Percentiles rank a stretch among this genome's conserved stretches.
phyloP scores from a whole-genome alignment of 257 asterid genomes.

The Plantago elongata region DNA sequence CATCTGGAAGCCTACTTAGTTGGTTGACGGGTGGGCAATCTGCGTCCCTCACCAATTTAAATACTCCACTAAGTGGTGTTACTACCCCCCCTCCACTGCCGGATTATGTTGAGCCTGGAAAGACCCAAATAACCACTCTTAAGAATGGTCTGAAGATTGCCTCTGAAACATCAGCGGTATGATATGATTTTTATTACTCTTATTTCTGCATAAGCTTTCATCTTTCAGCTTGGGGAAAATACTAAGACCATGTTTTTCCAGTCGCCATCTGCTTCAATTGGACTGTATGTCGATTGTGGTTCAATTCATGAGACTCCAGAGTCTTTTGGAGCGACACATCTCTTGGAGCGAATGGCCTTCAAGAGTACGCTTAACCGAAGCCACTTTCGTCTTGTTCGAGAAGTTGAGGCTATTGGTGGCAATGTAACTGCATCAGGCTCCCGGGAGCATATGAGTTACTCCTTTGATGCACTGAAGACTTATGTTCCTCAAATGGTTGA shows the following conservation, averaged over 20 bases:
- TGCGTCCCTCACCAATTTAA: slow-evolving; percentile 63
- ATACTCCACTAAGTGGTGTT: slow-evolving; percentile 69
- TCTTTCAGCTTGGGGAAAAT: slow-evolving; percentile 8
- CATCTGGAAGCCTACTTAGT: slow-evolving; percentile 60
- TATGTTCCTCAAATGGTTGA: slow-evolving; percentile 90
- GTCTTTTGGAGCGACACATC: slow-evolving; percentile 76
- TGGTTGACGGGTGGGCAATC: slow-evolving; percentile 64
- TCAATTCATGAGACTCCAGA: slow-evolving; percentile 77
- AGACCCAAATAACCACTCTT: slow-evolving; percentile 69
- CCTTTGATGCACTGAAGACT: slow-evolving; percentile 70
- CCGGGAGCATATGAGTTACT: slow-evolving; percentile 78
- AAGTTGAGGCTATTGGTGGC: slow-evolving; percentile 97
- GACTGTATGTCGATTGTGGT: slow-evolving; percentile 82
- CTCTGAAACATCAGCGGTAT: slow-evolving; percentile 75
- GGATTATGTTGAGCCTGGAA: slow-evolving; percentile 66
- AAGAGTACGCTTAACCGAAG: slow-evolving; percentile 81
- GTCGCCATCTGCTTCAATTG: slow-evolving; percentile 83
- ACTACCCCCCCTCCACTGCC: slow-evolving; percentile 65
- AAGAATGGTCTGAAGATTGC: slow-evolving; percentile 73
- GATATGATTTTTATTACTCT: slow-evolving; percentile 15
- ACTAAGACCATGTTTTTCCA: slow-evolving; percentile 29
- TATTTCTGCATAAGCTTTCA: background rate
- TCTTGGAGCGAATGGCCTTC: slow-evolving; percentile 92
- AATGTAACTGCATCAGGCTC: slow-evolving; percentile 66
- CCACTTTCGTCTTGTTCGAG: slow-evolving; percentile 77